Evolutionary conservation across 179 eudicot species (phyloP).

Genomic region (Drosera spatulata): DNA sequence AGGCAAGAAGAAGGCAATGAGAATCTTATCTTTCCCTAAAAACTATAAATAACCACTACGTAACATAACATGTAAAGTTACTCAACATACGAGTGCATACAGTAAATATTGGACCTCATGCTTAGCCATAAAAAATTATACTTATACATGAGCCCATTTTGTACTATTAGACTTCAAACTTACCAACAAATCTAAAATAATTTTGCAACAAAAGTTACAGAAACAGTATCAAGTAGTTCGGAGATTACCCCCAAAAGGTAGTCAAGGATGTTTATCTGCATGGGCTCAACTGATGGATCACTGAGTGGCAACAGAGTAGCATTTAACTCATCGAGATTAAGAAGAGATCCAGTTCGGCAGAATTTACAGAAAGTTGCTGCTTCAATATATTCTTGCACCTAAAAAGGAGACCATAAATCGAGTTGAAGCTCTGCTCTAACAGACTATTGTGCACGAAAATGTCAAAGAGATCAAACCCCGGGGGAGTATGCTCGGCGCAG

Average conservation of each 20-base stretch:
- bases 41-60: no score
- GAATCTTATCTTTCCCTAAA: no score
- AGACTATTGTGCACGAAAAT: neutral
- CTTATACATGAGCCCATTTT: no score
- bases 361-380: slow-evolving; percentile 88
- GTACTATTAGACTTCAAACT: no score
- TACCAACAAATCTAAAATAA: no score
- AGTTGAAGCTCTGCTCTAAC: no score
- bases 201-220: neutral
- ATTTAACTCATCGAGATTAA: slow-evolving; percentile 80
- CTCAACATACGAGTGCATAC: no score
- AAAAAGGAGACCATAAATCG: slow-evolving; percentile 6
- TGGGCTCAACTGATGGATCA: slow-evolving; percentile 63
- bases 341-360: slow-evolving; percentile 68
- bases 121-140: no score
- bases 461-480: slow-evolving; percentile 37
- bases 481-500: slow-evolving; percentile 86
- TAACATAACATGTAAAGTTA: no score
- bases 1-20: no score
- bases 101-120: no score
- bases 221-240: neutral
- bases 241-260: slow-evolving; percentile 82
- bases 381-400: slow-evolving; percentile 96
- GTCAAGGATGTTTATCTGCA: slow-evolving; percentile 82
- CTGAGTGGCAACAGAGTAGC: slow-evolving; percentile 47